A percentile compares a stretch with the other conserved stretches of the same genome.
These are phyloP conservation scores for Rhodomyrtus tomentosa DNA, from an alignment of 345 rosid genomes.

Conservation along the genomic window DNA sequence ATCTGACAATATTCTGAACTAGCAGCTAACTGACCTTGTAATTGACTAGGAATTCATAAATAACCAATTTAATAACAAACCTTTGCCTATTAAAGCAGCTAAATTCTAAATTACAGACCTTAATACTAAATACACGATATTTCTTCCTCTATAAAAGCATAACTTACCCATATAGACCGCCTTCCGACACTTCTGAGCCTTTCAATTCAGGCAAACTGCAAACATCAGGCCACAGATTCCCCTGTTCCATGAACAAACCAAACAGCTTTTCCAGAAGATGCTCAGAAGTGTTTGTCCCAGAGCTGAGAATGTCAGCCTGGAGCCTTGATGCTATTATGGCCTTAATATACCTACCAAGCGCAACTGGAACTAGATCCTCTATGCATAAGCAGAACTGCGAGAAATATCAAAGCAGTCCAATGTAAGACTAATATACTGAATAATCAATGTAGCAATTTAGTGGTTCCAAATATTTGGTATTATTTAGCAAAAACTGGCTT, in stretches of 20 bases:
- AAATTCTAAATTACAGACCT: not conserved
- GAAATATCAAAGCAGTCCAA: conserved; percentile 6
- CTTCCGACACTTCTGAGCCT: conserved; percentile 61
- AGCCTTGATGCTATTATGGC: conserved; percentile 54
- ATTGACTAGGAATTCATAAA: not conserved
- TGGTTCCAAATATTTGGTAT: not conserved
- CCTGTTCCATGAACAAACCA: conserved; percentile 85
- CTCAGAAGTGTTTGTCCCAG: conserved; percentile 31
- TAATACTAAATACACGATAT: not conserved
- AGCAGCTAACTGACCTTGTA: not conserved
- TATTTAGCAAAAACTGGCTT: not conserved
- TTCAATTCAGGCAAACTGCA: conserved; percentile 60
- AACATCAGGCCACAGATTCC: conserved; percentile 82
- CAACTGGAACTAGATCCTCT: conserved; percentile 87
- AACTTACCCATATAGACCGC: conserved; percentile 67
- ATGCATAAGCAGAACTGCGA: conserved; percentile 79
- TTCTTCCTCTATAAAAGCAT: not conserved
- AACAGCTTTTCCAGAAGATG: conserved; percentile 72
- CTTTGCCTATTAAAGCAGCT: not conserved
- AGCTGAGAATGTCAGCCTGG: conserved; percentile 31
- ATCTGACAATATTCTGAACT: not conserved
- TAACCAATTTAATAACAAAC: not conserved
- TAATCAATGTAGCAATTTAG: not conserved
- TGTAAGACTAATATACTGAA: not conserved
- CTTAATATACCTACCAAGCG: conserved; percentile 75